A percentile compares a stretch with the other conserved stretches of the same genome.
Conservation (phyloP, 768 basidiomycete species). For the Kwoniella sp. region DNA sequence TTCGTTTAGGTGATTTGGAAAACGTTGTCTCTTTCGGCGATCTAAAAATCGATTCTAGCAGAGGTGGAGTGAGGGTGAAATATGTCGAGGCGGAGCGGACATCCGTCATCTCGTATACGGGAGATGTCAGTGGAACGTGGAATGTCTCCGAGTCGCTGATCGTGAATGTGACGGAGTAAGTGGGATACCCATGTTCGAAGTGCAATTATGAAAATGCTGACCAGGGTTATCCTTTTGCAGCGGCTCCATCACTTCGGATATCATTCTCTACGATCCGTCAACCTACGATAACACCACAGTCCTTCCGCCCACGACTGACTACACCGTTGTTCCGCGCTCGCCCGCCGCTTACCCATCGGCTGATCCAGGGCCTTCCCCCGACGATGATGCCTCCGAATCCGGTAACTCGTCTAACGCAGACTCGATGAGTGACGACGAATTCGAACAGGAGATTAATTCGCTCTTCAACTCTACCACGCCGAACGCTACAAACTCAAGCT, state of each 20-base stretch:
- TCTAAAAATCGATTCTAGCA: slow-evolving; percentile 24
- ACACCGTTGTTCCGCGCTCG: slow-evolving; percentile 7
- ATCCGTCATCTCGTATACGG: slow-evolving; percentile 32
- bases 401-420: not conserved
- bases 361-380: not conserved
- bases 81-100: slow-evolving; percentile 43
- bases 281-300: slow-evolving; percentile 1
- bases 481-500: not conserved
- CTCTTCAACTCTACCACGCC: slow-evolving; percentile 8
- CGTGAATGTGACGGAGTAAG: slow-evolving; percentile 50
- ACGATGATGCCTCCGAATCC: not conserved
- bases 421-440: not conserved
- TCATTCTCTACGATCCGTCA: slow-evolving; percentile 29
- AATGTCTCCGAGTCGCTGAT: slow-evolving; percentile 46
- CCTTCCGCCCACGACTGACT: slow-evolving; percentile 9
- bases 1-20: slow-evolving; percentile 43
- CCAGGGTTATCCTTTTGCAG: not conserved
- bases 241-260: slow-evolving; percentile 31
- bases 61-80: slow-evolving; percentile 41
- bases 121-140: slow-evolving; percentile 43
- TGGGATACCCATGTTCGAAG: slow-evolving; percentile 9
- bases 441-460: slow-evolving; percentile 11
- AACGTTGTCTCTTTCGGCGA: slow-evolving; percentile 37
- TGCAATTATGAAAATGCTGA: not conserved
- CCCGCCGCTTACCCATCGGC: not conserved